Evolutionary conservation across 2,329 filamentous ascomycete genomes (phyloP).

Genomic region (Dryadomyces quercus-mongolicae): DNA sequence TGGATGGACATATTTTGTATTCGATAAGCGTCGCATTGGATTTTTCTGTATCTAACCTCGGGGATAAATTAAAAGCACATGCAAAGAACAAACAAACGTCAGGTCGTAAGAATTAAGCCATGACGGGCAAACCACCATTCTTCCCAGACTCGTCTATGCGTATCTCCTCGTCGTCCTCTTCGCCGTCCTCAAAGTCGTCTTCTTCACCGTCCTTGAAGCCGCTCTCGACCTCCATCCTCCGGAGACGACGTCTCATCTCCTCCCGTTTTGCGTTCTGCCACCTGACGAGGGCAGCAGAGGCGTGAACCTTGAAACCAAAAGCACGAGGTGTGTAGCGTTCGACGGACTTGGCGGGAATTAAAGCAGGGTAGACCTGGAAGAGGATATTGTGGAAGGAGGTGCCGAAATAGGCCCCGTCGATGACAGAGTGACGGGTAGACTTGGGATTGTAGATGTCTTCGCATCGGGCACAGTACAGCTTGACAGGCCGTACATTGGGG

Average conservation of each 20-base stretch:
- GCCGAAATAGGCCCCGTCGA: conserved; percentile 97
- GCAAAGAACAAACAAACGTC: not conserved
- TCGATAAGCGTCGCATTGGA: too few relatives aligned
- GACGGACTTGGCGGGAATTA: conserved; percentile 75
- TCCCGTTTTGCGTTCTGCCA: conserved; percentile 81
- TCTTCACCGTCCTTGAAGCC: conserved; percentile 64
- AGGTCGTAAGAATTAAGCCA: not conserved
- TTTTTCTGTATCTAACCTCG: not conserved
- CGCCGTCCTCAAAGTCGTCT: conserved; percentile 49
- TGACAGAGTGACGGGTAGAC: conserved; percentile 85
- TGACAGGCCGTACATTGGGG: conserved; percentile 78
- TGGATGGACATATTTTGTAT: too few relatives aligned
- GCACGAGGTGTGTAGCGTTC: conserved; percentile 78
- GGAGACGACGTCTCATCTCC: conserved; percentile 67
- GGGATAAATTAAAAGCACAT: too few relatives aligned
- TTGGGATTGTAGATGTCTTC: conserved; percentile 99
- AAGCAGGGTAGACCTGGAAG: conserved; percentile 91
- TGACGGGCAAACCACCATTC: not conserved
- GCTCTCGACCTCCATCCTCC: conserved; percentile 60
- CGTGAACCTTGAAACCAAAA: conserved; percentile 94
- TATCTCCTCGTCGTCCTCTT: conserved; percentile 30
- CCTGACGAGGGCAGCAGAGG: conserved; percentile 71
- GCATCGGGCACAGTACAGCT: conserved; percentile 93
- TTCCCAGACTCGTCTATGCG: not conserved
- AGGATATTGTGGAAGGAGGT: conserved; percentile 98